Conservation (phyloP, 2,329 filamentous ascomycete species). For the Fusarium pseudonygamai region DNA sequence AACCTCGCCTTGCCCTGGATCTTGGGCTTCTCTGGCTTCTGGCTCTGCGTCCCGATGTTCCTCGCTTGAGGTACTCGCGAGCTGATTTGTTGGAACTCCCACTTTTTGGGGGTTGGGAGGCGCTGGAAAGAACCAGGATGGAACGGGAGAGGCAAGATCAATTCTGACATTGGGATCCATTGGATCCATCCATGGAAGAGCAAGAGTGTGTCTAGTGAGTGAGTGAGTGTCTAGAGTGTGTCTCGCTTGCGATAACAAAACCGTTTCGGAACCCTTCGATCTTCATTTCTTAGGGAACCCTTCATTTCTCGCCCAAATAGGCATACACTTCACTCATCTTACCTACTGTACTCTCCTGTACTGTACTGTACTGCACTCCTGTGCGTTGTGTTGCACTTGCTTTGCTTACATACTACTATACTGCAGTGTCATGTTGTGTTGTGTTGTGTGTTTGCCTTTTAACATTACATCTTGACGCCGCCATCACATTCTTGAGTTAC, state of each 20-base stretch:
- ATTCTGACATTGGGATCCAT: not conserved
- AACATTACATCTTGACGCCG: slow-evolving; percentile 5
- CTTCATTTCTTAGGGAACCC: slow-evolving; percentile 22
- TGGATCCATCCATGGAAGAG: not conserved
- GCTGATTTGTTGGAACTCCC: slow-evolving; percentile 25
- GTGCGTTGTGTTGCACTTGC: not conserved
- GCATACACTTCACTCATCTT: slow-evolving; percentile 1
- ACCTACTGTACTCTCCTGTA: not conserved
- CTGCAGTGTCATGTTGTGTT: not conserved
- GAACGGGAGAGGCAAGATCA: slow-evolving; percentile 28
- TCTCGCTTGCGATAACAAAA: slow-evolving; percentile 34
- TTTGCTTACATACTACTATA: not conserved
- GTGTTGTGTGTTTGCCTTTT: not conserved
- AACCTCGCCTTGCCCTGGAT: slow-evolving; percentile 15
- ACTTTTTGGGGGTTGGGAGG: slow-evolving; percentile 32
- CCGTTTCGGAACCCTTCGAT: slow-evolving; percentile 29
- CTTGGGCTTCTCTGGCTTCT: slow-evolving; percentile 10
- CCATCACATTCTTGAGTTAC: slow-evolving; percentile 25
- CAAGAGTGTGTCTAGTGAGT: not conserved
- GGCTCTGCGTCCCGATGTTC: slow-evolving; percentile 21
- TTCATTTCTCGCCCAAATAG: slow-evolving; percentile 6
- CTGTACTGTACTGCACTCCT: not conserved
- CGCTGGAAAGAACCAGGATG: slow-evolving; percentile 17
- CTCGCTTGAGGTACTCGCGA: slow-evolving; percentile 11
- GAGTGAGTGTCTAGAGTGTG: not conserved